Evolutionary conservation across 768 basidiomycete species (phyloP).

Genomic region (Mycena latifolia): DNA sequence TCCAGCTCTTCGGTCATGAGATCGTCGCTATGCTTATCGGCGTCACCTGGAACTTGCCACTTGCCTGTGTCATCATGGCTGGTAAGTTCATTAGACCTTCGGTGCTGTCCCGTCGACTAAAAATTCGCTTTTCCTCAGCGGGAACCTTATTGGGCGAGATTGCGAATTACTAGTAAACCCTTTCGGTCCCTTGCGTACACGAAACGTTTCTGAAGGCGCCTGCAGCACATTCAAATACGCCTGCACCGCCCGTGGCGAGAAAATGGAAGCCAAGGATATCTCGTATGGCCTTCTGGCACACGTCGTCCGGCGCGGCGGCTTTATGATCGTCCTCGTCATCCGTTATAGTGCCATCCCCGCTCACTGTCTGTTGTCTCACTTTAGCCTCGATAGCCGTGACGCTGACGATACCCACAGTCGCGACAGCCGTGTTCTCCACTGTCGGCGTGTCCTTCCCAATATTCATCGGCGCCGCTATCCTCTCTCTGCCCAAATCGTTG

Average conservation of each 20-base stretch:
- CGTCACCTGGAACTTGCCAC: slow-evolving; percentile 63
- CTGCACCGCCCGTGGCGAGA: slow-evolving; percentile 79
- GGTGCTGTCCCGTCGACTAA: slow-evolving; percentile 67
- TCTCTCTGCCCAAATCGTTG: slow-evolving; percentile 92
- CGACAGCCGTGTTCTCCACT: slow-evolving; percentile 88
- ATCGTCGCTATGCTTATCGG: slow-evolving; percentile 90
- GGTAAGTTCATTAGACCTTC: slow-evolving; percentile 53
- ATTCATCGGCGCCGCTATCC: slow-evolving; percentile 57
- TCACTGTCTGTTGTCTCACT: slow-evolving; percentile 49
- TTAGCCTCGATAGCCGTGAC: background rate
- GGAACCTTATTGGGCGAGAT: slow-evolving; percentile 89
- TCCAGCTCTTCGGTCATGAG: slow-evolving; percentile 90
- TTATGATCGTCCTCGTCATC: slow-evolving; percentile 82
- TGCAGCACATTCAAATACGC: slow-evolving; percentile 81
- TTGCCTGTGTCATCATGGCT: slow-evolving; percentile 16
- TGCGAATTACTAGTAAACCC: slow-evolving; percentile 78
- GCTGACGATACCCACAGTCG: slow-evolving; percentile 61
- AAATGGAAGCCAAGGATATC: slow-evolving; percentile 70
- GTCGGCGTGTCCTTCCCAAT: slow-evolving; percentile 86
- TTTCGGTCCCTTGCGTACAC: background rate
- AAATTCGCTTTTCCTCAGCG: slow-evolving; percentile 51
- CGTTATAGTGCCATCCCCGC: slow-evolving; percentile 87
- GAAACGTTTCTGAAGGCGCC: background rate
- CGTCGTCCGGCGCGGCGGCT: slow-evolving; percentile 89
- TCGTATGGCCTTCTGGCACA: slow-evolving; percentile 71